Base-by-base conservation (phyloP, 148 eudicot genomes). In the Rhododendron simsii region DNA sequence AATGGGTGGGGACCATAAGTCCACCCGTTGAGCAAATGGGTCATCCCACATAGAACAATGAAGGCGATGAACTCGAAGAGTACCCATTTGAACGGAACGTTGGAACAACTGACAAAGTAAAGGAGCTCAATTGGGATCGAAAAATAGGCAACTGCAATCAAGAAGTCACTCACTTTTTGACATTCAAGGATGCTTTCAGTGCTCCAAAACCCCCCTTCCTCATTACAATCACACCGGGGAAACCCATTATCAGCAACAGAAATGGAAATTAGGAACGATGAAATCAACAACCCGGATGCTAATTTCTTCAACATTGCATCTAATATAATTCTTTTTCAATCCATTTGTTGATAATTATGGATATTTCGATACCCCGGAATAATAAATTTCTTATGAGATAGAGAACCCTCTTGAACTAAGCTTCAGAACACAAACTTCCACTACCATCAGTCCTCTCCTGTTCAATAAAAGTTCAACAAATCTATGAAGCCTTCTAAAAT, bases 31-130 rank as follows among this genome's bases (percentile, higher is more conserved):
- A 96, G 93, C 83, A 96, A 88, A 92, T 96, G 99, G 44, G 99
- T 96, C 95, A 93, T 91, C 30, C 99, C 99, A 90, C 99, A 96
- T 26, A 96, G 95, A 44, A 96, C 98, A 84, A 96, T 96, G 91
- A 96, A 96, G 76, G 96, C 93, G 21, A 94, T 94, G 91, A 96
- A 96, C 61, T 94, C 88, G 77, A 96, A 81, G 11, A 96, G 93
- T 7, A 96, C 97, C 99, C 98, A 96, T 91, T 93, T 96, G 89
- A 94, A 96, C 1, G 99, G 99, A 2, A 96, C 83, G 77, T 93
- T 95, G 15, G 98, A 94, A 83, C 99, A 96, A 86, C 95, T 95
- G 74, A 96, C 92, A 86, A 96, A 96, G 89, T 93, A 96, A 37
- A 96, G 91, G 18, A 96, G 90, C 91, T 96, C 99, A 74, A 96